A percentile compares a stretch with the other conserved stretches of the same genome.
Conservation (phyloP, 1,284 basidiomycete species). For the Ustilago nuda region DNA sequence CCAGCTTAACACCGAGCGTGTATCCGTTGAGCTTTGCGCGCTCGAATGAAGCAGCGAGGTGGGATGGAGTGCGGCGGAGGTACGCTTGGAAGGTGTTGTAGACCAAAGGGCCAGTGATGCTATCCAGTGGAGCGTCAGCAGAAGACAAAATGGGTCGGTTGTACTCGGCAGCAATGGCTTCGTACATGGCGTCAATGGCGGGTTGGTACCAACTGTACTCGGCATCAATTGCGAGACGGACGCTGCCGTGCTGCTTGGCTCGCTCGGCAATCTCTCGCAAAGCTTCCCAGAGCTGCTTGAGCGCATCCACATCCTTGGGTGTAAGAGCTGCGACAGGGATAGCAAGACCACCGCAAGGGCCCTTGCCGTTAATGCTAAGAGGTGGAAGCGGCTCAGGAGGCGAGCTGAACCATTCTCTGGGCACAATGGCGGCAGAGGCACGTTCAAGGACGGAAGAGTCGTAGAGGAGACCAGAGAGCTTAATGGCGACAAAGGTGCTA, state of each 20-base stretch:
- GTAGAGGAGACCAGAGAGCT: slow-evolving; percentile 59
- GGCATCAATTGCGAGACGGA: slow-evolving; percentile 60
- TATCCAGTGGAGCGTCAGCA: slow-evolving; percentile 19
- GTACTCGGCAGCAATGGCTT: slow-evolving; percentile 60
- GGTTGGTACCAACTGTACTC: slow-evolving; percentile 65
- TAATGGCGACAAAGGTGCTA: slow-evolving; percentile 63
- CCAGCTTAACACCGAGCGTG: slow-evolving; percentile 90
- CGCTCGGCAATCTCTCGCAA: slow-evolving; percentile 48
- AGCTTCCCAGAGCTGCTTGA: slow-evolving; percentile 57
- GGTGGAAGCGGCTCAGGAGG: slow-evolving; percentile 57
- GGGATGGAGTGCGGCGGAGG: slow-evolving; percentile 75
- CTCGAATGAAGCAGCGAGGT: slow-evolving; percentile 77
- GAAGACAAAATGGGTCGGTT: slow-evolving; percentile 35
- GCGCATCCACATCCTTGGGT: slow-evolving; percentile 49
- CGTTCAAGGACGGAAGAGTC: slow-evolving; percentile 58
- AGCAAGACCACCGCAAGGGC: slow-evolving; percentile 55
- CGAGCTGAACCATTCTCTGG: slow-evolving; percentile 57
- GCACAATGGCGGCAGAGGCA: slow-evolving; percentile 57
- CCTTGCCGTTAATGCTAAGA: slow-evolving; percentile 44
- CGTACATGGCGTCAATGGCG: slow-evolving; percentile 64
- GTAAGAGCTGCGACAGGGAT: slow-evolving; percentile 56
- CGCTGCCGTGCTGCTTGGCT: slow-evolving; percentile 54
- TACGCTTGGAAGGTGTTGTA: slow-evolving; percentile 66
- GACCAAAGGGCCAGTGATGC: slow-evolving; percentile 54
- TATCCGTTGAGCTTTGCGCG: slow-evolving; percentile 80